Evolutionary conservation across 2,329 filamentous ascomycete genomes (phyloP), one percentile per base, ranked within the genome.

Genomic region (Calycina herbarum): DNA sequence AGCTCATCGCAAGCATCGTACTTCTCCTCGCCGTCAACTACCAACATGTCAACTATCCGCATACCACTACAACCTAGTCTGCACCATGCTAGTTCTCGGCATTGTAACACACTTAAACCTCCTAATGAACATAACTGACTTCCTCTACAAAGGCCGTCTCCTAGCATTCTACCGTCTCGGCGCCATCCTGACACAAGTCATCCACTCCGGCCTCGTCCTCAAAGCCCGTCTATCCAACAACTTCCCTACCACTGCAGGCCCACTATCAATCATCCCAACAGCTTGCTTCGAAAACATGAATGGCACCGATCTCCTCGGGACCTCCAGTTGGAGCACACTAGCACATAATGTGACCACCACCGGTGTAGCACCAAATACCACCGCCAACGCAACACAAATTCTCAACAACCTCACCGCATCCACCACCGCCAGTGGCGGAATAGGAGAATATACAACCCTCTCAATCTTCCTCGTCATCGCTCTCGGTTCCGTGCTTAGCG

Each of bases 11-110:
- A 27, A 51, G 40, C 42, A 38, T 64, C 13, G 56, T 57, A 5
- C 42, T 64, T 5, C 40, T 64, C 31, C 24, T 59, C 17, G 15
- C 57, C 6, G 27, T 64, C 24, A 64, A 31, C 29, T 33, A 40
- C 10, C 62, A 64, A 59, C 29, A 24, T 56, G 57, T 29, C 13
- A 51, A 27, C 40, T 64, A 11, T 59, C 40, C 17, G 62, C 62
- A 38, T 64, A 64, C 27, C 62, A 64, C 29, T 64, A 59, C 42
- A 64, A 64, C 31, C 27, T 64, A 1, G 62, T 58, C 29, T 64
- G 57, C 51, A 59, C 57, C 27, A 59, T 64, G 62, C 57, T 59
- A 7, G 27, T 60, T 5, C 29, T 64, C 15, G 62, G 57, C 4
- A 40, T 64, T 10, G 29, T 59, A 8, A 59, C 62, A 3, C 62